Base-by-base conservation (phyloP, 768 basidiomycete genomes). In the Chiua virens region DNA sequence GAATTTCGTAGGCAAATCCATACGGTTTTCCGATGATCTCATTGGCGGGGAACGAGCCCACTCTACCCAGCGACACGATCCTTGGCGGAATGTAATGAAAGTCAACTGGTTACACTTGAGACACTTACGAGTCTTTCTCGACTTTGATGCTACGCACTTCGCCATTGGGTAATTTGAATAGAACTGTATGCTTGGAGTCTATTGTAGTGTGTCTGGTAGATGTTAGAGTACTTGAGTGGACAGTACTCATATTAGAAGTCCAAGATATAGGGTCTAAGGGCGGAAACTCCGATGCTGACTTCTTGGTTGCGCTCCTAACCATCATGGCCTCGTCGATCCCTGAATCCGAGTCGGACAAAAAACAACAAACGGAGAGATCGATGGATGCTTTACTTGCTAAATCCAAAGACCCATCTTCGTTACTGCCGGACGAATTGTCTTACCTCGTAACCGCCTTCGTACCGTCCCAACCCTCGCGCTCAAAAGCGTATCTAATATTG, bases 1-100 rank as follows among this genome's bases (percentile, higher is more conserved):
- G 67, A 49, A 98, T 87, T 66, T 98, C 93, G 68, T 95, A 93
- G 1, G 90, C 85, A 52, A 94, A 75, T 5, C 96, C 97, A 65
- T 89, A 98, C 2, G 86, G 86, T 52, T 92, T 82, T 22, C 83
- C 85, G 27, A 96, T 75, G 28, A 99, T 79, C 46, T 92, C 84
- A 52, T 83, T 82, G 17, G 85, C 78, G 52, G 79, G 70, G 70
- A 99, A 98, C 4, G 84, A 80, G 11, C 96, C 97, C 53, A 89
- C 85, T 70, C 90, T 91, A 54, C 94, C 94, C 18, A 97, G 73
- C 30, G 81, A 79, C 41, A 93, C 68, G 15, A 75, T 81, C 42
- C 93, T 95, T 62, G 2, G 58, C 35, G 40, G 25, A 28, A 50
- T 40, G 46, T 55, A 34, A 41, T 40, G 46, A 54, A 34, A 41